Conservation (phyloP, 495 filamentous ascomycete species). For the Mytilinidion resinicola region DNA sequence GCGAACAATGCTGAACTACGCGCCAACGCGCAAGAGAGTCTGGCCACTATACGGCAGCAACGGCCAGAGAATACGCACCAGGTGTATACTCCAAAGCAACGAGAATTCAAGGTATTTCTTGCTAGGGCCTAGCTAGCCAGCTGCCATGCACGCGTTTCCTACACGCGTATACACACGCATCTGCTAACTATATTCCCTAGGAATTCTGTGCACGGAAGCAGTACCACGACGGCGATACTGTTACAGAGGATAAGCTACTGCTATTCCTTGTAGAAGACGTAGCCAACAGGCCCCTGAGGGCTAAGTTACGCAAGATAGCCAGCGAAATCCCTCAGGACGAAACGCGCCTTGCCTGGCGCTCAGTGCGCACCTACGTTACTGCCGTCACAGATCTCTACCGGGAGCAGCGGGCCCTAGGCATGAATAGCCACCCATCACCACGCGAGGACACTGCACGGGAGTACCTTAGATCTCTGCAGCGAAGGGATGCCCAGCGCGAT, state of each 20-base stretch:
- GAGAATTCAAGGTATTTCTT: conserved; percentile 14
- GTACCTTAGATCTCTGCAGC: conserved; percentile 1
- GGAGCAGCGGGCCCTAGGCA: conserved; percentile 1
- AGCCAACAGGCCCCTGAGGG: neutral
- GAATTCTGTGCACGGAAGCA: neutral
- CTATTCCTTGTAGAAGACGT: neutral
- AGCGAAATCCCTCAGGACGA: too few species aligned
- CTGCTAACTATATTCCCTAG: too few species aligned
- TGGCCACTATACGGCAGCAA: too few species aligned
- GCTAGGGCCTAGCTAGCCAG: too few species aligned
- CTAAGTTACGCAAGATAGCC: neutral
- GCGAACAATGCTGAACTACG: too few species aligned
- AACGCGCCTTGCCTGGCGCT: conserved; percentile 2
- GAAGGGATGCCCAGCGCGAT: neutral
- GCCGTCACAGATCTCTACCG: conserved; percentile 5
- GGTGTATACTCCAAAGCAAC: conserved; percentile 4
- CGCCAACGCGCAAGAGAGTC: too few species aligned
- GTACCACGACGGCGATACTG: conserved; percentile 2
- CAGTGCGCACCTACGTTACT: conserved; percentile 4
- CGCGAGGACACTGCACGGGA: neutral
- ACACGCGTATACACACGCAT: too few species aligned
- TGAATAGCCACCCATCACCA: neutral
- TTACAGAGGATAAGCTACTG: conserved; percentile 4
- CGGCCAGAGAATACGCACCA: too few species aligned
- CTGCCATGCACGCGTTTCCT: neutral